Evolutionary conservation across 768 basidiomycete species (phyloP).

Genomic region (Tylopilus sp.): DNA sequence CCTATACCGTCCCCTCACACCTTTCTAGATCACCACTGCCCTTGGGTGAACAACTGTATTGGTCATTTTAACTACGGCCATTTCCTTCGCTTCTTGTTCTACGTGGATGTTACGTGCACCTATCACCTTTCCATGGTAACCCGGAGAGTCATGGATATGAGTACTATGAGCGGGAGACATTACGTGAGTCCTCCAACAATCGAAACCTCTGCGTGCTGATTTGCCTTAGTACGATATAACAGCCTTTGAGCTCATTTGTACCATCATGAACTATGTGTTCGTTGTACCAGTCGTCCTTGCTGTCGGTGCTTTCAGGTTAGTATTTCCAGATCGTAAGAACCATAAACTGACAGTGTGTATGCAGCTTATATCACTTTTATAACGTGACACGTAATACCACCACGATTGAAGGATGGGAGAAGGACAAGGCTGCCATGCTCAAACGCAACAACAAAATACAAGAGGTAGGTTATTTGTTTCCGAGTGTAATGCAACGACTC

Average conservation of each 20-base stretch:
- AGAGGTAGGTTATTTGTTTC: slow-evolving; percentile 45
- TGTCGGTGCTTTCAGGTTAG: slow-evolving; percentile 88
- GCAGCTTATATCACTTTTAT: slow-evolving; percentile 84
- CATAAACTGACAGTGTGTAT: slow-evolving; percentile 10
- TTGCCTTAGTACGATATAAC: slow-evolving; percentile 61
- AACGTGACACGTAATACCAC: slow-evolving; percentile 77
- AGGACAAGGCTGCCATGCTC: slow-evolving; percentile 88
- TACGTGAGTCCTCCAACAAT: slow-evolving; percentile 44
- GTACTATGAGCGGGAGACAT: slow-evolving; percentile 40
- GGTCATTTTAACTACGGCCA: slow-evolving; percentile 89
- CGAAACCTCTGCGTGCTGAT: not conserved
- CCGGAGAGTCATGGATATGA: slow-evolving; percentile 51
- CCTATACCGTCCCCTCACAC: slow-evolving; percentile 3
- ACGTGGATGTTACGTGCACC: slow-evolving; percentile 82
- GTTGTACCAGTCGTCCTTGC: slow-evolving; percentile 83
- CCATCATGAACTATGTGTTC: slow-evolving; percentile 83
- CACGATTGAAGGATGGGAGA: slow-evolving; percentile 98
- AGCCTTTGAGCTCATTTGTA: slow-evolving; percentile 68
- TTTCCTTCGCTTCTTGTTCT: slow-evolving; percentile 90
- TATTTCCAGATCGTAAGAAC: not conserved
- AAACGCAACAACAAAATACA: slow-evolving; percentile 81
- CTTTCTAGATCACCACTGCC: slow-evolving; percentile 78
- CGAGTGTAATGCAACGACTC: not conserved
- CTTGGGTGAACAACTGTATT: slow-evolving; percentile 93
- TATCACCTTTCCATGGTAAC: slow-evolving; percentile 88